These are phyloP conservation scores for Magnolia sinica DNA, from an alignment of 164 flowering plant genomes.

Conservation along the genomic window DNA sequence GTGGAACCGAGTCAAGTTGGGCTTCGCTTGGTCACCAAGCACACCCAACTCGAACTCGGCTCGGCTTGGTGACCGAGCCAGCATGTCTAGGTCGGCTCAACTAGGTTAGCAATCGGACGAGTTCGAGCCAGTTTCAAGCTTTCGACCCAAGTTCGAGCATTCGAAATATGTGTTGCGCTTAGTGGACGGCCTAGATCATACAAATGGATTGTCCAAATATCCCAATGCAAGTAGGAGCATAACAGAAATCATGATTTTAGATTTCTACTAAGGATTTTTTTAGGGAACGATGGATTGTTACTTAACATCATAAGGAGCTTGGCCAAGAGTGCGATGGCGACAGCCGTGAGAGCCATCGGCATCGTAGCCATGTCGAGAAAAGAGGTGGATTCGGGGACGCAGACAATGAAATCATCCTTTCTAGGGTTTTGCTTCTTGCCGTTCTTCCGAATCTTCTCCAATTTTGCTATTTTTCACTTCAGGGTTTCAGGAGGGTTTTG, in stretches of 20 bases:
- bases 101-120: no score
- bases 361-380: slow-evolving; percentile 69
- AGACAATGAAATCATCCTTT: slow-evolving; percentile 49
- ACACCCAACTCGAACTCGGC: no score
- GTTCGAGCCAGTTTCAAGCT: no score
- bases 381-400: slow-evolving; percentile 56
- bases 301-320: slow-evolving; percentile 82
- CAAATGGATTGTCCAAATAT: neutral
- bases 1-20: no score
- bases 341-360: slow-evolving; percentile 67
- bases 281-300: no score
- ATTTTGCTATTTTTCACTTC: slow-evolving; percentile 44
- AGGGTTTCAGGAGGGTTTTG: slow-evolving; percentile 26
- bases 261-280: no score
- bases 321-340: slow-evolving; percentile 62
- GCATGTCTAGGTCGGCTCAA: no score
- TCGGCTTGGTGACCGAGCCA: no score
- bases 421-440: slow-evolving; percentile 29
- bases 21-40: no score
- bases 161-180: neutral
- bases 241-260: neutral
- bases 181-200: no score
- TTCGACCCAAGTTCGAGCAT: no score
- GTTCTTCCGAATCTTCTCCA: slow-evolving; percentile 32
- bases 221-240: neutral